Evolutionary conservation across 2,329 filamentous ascomycete genomes (phyloP).

Genomic region (Fulvia fulva): DNA sequence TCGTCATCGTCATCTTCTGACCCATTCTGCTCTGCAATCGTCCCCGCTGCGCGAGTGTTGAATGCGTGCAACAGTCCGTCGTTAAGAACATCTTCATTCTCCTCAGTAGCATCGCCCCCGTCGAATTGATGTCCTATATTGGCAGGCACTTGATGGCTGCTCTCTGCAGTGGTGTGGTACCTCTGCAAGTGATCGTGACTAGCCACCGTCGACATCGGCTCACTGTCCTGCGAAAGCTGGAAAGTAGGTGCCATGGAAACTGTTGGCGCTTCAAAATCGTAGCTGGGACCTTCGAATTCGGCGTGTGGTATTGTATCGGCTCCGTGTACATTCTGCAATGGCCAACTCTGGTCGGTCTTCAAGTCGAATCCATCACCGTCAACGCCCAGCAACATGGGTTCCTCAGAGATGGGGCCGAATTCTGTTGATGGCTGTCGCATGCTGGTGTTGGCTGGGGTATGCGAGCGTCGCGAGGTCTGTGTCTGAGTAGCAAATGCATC

Average conservation of each 20-base stretch:
- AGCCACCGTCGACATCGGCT: neutral
- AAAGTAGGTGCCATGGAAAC: conserved; percentile 1
- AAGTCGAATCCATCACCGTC: conserved; percentile 23
- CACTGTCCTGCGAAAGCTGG: neutral
- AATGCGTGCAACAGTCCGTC: neutral
- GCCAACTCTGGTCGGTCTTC: neutral
- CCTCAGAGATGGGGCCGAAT: conserved; percentile 26
- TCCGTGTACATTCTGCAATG: neutral
- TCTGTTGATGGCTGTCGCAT: conserved; percentile 24
- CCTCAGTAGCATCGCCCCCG: neutral
- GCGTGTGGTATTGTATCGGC: no score
- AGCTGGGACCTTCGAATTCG: neutral
- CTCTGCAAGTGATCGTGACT: neutral
- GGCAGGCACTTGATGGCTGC: neutral
- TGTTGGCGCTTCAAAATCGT: neutral
- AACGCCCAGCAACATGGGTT: conserved; percentile 31
- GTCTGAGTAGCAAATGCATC: conserved; percentile 31
- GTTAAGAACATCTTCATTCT: neutral
- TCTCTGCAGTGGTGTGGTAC: no score
- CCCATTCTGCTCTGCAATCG: neutral
- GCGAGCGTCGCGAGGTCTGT: conserved; percentile 9
- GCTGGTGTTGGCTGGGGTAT: conserved; percentile 19
- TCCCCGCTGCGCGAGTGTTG: neutral
- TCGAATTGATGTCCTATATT: neutral
- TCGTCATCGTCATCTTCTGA: neutral